Percentiles rank a stretch among this genome's conserved stretches.
Evolutionary conservation across 2,329 filamentous ascomycete species (phyloP).

Genomic region (Dothiorella sarmentorum): DNA sequence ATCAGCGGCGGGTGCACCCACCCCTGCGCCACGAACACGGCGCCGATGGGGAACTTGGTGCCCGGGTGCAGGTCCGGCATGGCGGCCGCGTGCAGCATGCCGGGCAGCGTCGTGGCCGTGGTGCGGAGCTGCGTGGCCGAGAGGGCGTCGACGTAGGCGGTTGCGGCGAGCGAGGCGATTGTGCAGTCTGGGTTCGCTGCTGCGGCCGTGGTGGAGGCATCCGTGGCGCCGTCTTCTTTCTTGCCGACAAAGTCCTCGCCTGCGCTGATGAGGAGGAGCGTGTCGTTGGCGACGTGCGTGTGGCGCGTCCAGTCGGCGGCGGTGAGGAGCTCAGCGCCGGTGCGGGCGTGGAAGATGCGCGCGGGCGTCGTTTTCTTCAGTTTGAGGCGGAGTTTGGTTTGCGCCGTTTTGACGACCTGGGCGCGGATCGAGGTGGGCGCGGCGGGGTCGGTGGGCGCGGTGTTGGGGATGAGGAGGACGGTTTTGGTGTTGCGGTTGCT

Average conservation of each 20-base stretch:
- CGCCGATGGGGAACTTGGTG: constrained; percentile 37
- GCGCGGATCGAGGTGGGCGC: constrained; percentile 23
- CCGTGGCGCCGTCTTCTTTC: constrained; percentile 21
- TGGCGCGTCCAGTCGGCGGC: constrained; percentile 30
- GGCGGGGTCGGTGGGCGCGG: constrained; percentile 22
- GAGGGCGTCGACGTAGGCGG: constrained; percentile 26
- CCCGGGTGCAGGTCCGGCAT: constrained; percentile 39
- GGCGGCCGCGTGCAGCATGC: constrained; percentile 33
- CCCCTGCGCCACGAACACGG: constrained; percentile 33
- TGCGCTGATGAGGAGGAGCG: constrained; percentile 27
- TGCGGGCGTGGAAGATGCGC: constrained; percentile 28
- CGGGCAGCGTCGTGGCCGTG: constrained; percentile 33
- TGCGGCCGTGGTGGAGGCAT: background rate
- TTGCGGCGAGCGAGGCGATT: constrained; percentile 18
- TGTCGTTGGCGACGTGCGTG: constrained; percentile 26
- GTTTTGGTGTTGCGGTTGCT: constrained; percentile 30
- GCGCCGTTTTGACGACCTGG: constrained; percentile 30
- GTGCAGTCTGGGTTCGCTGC: too few relatives aligned
- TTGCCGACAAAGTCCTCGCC: constrained; percentile 34
- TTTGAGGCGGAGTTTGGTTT: constrained; percentile 32
- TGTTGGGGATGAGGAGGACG: constrained; percentile 27
- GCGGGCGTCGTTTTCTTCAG: constrained; percentile 21
- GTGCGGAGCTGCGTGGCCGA: constrained; percentile 31
- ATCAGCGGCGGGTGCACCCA: constrained; percentile 40
- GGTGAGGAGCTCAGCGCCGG: constrained; percentile 28